A percentile compares a stretch with the other conserved stretches of the same genome.
These are phyloP conservation scores for Russula sp. DNA, from an alignment of 768 basidiomycete species.

Conservation along the genomic window DNA sequence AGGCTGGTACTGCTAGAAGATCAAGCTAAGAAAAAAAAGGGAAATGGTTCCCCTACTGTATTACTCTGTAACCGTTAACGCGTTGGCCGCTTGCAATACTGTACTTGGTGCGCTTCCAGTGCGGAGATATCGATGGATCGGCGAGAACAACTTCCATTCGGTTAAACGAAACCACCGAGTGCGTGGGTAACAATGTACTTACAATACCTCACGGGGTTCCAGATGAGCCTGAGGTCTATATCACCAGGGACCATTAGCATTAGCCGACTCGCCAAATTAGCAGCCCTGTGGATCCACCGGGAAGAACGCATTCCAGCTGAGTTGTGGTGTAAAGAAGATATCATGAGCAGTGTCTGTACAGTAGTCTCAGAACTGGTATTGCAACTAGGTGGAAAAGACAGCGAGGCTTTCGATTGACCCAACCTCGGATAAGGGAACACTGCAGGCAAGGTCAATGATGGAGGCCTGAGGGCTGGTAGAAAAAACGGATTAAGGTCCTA, in stretches of 20 bases:
- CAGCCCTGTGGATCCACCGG: background rate
- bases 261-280: background rate
- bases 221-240: no score
- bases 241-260: background rate
- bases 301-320: background rate
- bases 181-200: background rate
- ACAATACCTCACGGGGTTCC: background rate
- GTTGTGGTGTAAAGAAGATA: background rate
- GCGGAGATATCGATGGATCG: background rate
- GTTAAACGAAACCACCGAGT: background rate
- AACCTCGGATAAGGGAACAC: background rate
- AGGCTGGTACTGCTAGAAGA: conserved; percentile 3
- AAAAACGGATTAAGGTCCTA: background rate
- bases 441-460: background rate
- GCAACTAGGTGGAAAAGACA: background rate
- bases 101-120: background rate
- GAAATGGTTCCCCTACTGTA: background rate
- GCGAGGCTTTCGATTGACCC: background rate
- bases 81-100: background rate
- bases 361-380: background rate
- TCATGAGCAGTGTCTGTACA: background rate
- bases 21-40: conserved; percentile 3
- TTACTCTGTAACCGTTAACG: background rate
- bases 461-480: background rate
- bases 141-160: conserved; percentile 6